Conservation (phyloP, 495 filamentous ascomycete species). For the Talaromyces liani region DNA sequence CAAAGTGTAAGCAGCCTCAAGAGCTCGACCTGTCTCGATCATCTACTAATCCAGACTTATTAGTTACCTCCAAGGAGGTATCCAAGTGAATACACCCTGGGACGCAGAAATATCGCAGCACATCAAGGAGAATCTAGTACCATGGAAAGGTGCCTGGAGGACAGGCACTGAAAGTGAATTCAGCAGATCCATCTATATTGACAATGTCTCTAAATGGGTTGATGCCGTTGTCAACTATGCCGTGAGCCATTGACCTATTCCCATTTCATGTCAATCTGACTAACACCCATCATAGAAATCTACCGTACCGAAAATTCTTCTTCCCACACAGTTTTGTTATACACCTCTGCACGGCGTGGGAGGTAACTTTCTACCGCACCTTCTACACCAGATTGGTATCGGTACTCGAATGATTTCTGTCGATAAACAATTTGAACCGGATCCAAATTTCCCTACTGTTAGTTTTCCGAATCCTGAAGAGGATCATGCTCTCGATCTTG, state of each 20-base stretch:
- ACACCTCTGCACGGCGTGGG: conserved; percentile 69
- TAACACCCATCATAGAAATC: conserved; percentile 24
- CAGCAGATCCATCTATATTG: conserved; percentile 31
- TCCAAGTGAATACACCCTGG: conserved; percentile 61
- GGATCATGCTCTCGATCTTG: conserved; percentile 58
- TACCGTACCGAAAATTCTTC: conserved; percentile 22
- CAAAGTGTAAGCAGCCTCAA: conserved; percentile 46
- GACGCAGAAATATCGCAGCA: conserved; percentile 53
- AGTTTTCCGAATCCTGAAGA: conserved; percentile 70
- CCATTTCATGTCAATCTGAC: neutral
- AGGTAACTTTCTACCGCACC: conserved; percentile 34
- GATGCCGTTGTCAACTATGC: conserved; percentile 30
- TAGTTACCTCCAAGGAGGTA: conserved; percentile 59
- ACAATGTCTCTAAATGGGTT: conserved; percentile 37
- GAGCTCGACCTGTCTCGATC: neutral
- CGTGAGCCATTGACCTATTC: conserved; percentile 16
- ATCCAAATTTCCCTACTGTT: conserved; percentile 66
- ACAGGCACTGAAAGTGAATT: conserved; percentile 33
- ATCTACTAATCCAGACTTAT: conserved; percentile 8
- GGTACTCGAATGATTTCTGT: conserved; percentile 35
- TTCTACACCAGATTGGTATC: conserved; percentile 40
- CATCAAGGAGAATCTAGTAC: conserved; percentile 51
- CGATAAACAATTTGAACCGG: conserved; percentile 44
- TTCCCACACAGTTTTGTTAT: conserved; percentile 48
- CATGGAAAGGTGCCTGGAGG: conserved; percentile 43